These are phyloP conservation scores for Trapa incisa DNA, from an alignment of 345 rosid species.

Conservation along the genomic window DNA sequence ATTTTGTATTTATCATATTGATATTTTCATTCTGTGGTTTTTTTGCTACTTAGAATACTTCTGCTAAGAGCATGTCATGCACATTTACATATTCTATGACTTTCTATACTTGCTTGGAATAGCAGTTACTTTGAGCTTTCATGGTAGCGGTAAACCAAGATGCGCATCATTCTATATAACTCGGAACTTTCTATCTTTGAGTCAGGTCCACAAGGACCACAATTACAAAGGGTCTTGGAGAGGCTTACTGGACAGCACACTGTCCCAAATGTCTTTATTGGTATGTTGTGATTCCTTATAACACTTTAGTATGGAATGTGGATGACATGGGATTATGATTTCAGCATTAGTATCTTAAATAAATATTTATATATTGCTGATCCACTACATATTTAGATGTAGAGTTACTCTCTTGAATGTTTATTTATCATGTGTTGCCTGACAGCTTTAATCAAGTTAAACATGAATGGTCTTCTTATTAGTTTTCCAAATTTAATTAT, in stretches of 20 bases:
- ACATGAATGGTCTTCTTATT: neutral
- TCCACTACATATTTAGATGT: neutral
- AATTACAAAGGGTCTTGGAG: slow-evolving; percentile 71
- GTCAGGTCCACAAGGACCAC: slow-evolving; percentile 85
- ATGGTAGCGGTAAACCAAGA: neutral
- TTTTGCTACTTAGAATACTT: neutral
- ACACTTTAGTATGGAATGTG: neutral
- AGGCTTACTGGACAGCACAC: slow-evolving; percentile 85
- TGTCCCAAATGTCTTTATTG: slow-evolving; percentile 91
- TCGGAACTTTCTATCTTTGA: neutral
- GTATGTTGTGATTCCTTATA: slow-evolving; percentile 22
- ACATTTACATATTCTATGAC: neutral
- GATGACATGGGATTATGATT: neutral
- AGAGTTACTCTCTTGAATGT: neutral
- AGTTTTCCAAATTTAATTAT: neutral
- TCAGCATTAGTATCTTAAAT: neutral
- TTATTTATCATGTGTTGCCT: neutral
- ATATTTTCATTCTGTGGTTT: neutral
- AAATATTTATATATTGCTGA: neutral
- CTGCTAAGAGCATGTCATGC: neutral
- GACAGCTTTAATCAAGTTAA: neutral
- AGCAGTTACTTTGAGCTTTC: neutral
- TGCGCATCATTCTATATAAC: neutral
- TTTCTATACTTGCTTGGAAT: neutral
- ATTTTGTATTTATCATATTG: neutral